phyloP scores from a whole-genome alignment of 495 filamentous ascomycete species.

The Penicilliopsis zonata region DNA sequence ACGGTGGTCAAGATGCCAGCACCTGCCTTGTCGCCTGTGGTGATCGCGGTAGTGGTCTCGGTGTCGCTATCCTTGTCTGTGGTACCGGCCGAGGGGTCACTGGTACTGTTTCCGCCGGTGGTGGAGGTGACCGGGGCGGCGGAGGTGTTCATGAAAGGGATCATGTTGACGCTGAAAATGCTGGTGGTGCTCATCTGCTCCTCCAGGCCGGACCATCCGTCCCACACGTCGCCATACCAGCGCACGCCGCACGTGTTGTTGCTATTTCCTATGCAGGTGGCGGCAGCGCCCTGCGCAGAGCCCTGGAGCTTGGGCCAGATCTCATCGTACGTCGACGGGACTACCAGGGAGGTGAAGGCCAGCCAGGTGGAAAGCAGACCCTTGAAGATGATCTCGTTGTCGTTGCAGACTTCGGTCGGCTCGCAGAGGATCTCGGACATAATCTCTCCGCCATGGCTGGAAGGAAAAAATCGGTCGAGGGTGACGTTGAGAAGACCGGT shows the following conservation, averaged over 20 bases:
- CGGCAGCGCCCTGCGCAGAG: conserved; percentile 56
- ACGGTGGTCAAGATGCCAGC: conserved; percentile 54
- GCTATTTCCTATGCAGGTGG: conserved; percentile 47
- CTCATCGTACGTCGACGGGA: conserved; percentile 42
- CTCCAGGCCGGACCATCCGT: conserved; percentile 48
- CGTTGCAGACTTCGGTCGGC: conserved; percentile 43
- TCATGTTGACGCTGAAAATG: conserved; percentile 47
- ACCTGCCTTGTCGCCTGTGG: conserved; percentile 45
- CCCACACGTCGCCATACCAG: conserved; percentile 48
- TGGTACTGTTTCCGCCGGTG: conserved; percentile 41
- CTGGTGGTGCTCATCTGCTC: conserved; percentile 20
- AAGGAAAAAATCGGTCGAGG: conserved; percentile 43
- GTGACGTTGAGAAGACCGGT: conserved; percentile 44
- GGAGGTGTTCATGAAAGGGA: conserved; percentile 35
- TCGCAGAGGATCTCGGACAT: conserved; percentile 70
- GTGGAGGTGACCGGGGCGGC: conserved; percentile 31
- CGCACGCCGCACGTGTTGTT: conserved; percentile 61
- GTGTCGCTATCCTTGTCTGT: no score
- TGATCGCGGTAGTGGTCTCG: no score
- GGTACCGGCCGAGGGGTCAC: conserved; percentile 34
- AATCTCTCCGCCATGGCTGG: conserved; percentile 33
- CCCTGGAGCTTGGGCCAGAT: conserved; percentile 55
- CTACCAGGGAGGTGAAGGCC: conserved; percentile 54
- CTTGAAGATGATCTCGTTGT: conserved; percentile 73
- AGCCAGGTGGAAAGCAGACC: conserved; percentile 69